Conservation (phyloP, 805 yeast species). For the Priceomyces haplophilus region DNA sequence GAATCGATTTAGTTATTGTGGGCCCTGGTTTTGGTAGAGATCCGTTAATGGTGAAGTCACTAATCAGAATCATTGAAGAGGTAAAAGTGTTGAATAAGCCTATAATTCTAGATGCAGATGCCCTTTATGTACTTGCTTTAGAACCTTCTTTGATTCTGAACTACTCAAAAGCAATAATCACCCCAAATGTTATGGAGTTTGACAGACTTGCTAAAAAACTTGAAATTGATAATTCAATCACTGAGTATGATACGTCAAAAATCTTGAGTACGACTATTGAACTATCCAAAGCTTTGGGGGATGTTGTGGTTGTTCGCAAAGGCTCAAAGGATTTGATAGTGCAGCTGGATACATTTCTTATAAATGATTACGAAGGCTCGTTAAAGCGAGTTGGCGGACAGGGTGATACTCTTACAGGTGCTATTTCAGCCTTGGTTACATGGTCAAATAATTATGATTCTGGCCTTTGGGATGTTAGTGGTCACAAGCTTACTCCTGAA, state of each 20-base stretch:
- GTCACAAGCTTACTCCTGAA: constrained; percentile 27
- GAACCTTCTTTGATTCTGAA: constrained; percentile 54
- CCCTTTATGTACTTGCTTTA: constrained; percentile 62
- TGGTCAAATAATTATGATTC: constrained; percentile 71
- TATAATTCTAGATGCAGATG: constrained; percentile 87
- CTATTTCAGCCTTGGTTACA: constrained; percentile 75
- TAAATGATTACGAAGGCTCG: constrained; percentile 57
- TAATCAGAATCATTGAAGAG: constrained; percentile 55
- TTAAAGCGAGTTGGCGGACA: constrained; percentile 90
- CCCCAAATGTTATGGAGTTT: constrained; percentile 91
- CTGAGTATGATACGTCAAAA: constrained; percentile 15
- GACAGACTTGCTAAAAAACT: constrained; percentile 58
- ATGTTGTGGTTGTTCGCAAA: constrained; percentile 67
- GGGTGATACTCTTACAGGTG: constrained; percentile 89
- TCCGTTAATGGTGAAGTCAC: constrained; percentile 56
- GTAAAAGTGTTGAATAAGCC: constrained; percentile 60
- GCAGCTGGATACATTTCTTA: constrained; percentile 41
- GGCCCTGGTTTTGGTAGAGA: constrained; percentile 97
- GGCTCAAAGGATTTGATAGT: constrained; percentile 68
- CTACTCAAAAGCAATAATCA: constrained; percentile 61
- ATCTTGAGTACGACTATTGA: constrained; percentile 29
- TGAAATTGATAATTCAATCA: constrained; percentile 28
- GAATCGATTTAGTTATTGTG: constrained; percentile 78
- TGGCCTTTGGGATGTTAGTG: constrained; percentile 50
- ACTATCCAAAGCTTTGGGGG: constrained; percentile 51